These are phyloP conservation scores for Chenopodium berlandieri DNA, from an alignment of 148 eudicot species.

Conservation along the genomic window DNA sequence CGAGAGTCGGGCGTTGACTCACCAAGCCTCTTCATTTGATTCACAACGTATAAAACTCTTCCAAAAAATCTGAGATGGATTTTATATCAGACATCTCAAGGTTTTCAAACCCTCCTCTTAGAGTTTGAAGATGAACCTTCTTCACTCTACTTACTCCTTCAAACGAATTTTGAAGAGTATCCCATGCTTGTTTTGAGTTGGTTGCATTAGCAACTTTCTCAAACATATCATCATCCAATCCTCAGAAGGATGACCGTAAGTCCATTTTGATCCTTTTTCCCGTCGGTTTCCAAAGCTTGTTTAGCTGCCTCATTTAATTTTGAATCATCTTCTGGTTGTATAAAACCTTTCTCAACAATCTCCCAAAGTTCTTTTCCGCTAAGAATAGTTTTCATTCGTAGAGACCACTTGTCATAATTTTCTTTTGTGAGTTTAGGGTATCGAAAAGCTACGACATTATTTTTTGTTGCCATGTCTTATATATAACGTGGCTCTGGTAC, in stretches of 20 bases:
- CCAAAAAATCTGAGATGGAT: too few species aligned
- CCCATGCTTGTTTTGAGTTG: too few species aligned
- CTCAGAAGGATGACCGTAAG: neutral
- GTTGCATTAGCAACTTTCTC: neutral
- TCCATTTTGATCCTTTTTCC: neutral
- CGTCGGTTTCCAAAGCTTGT: neutral
- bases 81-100: too few species aligned
- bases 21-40: neutral
- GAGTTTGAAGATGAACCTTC: too few species aligned
- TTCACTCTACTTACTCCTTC: too few species aligned
- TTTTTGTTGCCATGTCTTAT: too few species aligned
- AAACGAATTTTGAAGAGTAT: too few species aligned
- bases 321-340: neutral
- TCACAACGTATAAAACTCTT: too few species aligned
- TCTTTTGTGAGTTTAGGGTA: too few species aligned
- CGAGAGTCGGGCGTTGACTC: neutral
- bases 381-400: neutral
- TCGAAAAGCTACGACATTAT: too few species aligned
- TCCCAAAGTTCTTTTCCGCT: neutral
- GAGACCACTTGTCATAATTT: neutral
- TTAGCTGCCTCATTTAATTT: neutral
- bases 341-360: neutral
- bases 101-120: too few species aligned
- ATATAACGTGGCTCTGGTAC: too few species aligned
- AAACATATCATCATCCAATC: slow-evolving; percentile 13